Conservation (phyloP, 2,329 filamentous ascomycete genomes). For the Thyridium curvatum region DNA sequence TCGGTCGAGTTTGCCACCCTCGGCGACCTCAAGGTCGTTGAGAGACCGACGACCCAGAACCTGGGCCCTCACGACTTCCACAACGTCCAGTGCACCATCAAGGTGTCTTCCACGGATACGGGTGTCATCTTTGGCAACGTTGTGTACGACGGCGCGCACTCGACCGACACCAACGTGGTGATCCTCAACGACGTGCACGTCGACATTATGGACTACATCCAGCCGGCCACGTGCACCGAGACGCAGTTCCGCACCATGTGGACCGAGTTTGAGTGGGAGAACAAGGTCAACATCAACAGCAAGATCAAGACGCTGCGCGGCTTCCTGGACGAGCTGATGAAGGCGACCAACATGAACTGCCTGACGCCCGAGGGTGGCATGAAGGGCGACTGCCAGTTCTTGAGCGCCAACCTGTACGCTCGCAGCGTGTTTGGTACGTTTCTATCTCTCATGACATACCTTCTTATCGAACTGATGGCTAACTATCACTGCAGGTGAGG, state of each 20-base stretch:
- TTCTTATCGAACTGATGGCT: slow-evolving; percentile 10
- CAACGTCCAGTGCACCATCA: slow-evolving; percentile 97
- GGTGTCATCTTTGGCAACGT: slow-evolving; percentile 99
- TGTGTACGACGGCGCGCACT: slow-evolving; percentile 90
- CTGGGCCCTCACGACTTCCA: slow-evolving; percentile 93
- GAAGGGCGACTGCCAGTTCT: slow-evolving; percentile 95
- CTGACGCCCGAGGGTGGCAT: slow-evolving; percentile 92
- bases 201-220: slow-evolving; percentile 99
- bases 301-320: slow-evolving; percentile 88
- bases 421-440: slow-evolving; percentile 94
- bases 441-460: neutral
- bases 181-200: slow-evolving; percentile 98
- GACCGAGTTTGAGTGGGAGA: slow-evolving; percentile 99
- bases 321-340: slow-evolving; percentile 93
- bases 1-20: slow-evolving; percentile 98
- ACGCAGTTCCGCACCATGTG: slow-evolving; percentile 99
- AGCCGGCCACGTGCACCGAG: slow-evolving; percentile 92
- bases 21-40: slow-evolving; percentile 95
- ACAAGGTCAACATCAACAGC: slow-evolving; percentile 99
- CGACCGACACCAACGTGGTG: slow-evolving; percentile 90
- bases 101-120: slow-evolving; percentile 95
- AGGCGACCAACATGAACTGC: slow-evolving; percentile 97
- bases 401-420: slow-evolving; percentile 95
- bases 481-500: slow-evolving; percentile 65
- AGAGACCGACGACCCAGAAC: slow-evolving; percentile 93